Evolutionary conservation across 2,329 filamentous ascomycete species (phyloP).

Genomic region (Exophiala sp.): DNA sequence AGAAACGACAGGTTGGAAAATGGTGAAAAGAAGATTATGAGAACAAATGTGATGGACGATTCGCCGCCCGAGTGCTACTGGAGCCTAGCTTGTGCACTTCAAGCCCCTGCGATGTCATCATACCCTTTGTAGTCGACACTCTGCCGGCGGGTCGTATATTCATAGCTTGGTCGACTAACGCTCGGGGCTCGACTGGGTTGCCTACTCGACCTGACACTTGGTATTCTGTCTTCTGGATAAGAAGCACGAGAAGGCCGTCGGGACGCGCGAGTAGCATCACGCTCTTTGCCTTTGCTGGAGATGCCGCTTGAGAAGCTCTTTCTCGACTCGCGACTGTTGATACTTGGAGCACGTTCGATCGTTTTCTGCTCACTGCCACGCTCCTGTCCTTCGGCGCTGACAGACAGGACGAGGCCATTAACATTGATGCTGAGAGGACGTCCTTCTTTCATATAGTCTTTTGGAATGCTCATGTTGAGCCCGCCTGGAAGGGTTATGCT

Average conservation of each 20-base stretch:
- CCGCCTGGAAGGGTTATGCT: conserved; percentile 19
- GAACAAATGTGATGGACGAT: too few relatives aligned
- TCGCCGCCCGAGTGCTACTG: too few relatives aligned
- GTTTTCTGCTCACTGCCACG: conserved; percentile 17
- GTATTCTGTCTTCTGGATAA: conserved; percentile 15
- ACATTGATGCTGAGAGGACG: conserved; percentile 22
- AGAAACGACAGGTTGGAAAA: too few relatives aligned
- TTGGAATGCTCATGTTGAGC: conserved; percentile 21
- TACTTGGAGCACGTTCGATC: conserved; percentile 22
- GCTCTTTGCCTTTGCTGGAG: conserved; percentile 9
- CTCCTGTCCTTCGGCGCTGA: conserved; percentile 14
- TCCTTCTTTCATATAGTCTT: conserved; percentile 18
- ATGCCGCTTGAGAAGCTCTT: conserved; percentile 18
- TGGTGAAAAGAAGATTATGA: too few relatives aligned
- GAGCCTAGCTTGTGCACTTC: too few relatives aligned
- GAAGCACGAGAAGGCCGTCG: conserved; percentile 17
- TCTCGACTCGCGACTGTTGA: conserved; percentile 17
- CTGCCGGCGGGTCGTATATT: conserved; percentile 12
- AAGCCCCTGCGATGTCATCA: too few relatives aligned
- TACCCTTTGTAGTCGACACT: conserved; percentile 14
- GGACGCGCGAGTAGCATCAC: conserved; percentile 7
- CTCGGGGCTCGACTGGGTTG: conserved; percentile 22
- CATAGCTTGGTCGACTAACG: conserved; percentile 6
- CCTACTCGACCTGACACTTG: conserved; percentile 14
- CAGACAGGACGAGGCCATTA: conserved; percentile 12